phyloP scores from a whole-genome alignment of 2,329 filamentous ascomycete species.

The Diaporthe vexans region DNA sequence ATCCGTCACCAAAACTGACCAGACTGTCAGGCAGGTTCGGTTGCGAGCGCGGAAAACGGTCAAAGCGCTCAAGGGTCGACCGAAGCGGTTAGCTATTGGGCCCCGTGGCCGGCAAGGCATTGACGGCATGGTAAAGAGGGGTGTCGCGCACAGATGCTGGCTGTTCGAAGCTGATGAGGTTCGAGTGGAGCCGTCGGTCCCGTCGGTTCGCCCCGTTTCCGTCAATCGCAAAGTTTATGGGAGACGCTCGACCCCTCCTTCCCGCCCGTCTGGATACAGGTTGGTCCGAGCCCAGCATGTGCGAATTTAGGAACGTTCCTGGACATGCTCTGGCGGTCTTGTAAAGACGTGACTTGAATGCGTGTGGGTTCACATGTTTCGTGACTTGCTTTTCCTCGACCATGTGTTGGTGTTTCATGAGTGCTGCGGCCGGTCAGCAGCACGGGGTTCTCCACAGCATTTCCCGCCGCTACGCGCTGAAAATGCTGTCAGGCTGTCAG shows the following conservation, averaged over 20 bases:
- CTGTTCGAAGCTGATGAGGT: slow-evolving; percentile 27
- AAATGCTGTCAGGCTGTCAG: slow-evolving; percentile 2
- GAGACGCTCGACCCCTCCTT: slow-evolving; percentile 24
- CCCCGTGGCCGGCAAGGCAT: background rate
- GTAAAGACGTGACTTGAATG: background rate
- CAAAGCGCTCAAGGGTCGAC: background rate
- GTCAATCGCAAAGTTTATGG: slow-evolving; percentile 25
- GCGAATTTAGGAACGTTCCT: background rate
- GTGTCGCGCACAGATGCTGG: slow-evolving; percentile 37
- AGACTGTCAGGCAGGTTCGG: background rate
- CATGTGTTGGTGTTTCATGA: slow-evolving; percentile 27
- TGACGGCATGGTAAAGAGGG: background rate
- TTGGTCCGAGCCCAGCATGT: slow-evolving; percentile 20
- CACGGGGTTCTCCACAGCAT: slow-evolving; percentile 25
- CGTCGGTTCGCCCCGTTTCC: slow-evolving; percentile 42
- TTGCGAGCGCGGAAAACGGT: background rate
- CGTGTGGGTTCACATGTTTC: background rate
- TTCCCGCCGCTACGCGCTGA: background rate
- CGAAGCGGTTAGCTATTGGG: slow-evolving; percentile 7
- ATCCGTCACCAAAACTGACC: background rate
- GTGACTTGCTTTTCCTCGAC: slow-evolving; percentile 18
- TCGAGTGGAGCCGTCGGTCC: slow-evolving; percentile 36
- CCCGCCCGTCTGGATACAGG: slow-evolving; percentile 32
- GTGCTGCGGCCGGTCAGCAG: slow-evolving; percentile 20
- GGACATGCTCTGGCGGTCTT: background rate